These are phyloP conservation scores for Dispira simplex DNA, from an alignment of 192 early-diverging fungal genomes.

Conservation along the genomic window DNA sequence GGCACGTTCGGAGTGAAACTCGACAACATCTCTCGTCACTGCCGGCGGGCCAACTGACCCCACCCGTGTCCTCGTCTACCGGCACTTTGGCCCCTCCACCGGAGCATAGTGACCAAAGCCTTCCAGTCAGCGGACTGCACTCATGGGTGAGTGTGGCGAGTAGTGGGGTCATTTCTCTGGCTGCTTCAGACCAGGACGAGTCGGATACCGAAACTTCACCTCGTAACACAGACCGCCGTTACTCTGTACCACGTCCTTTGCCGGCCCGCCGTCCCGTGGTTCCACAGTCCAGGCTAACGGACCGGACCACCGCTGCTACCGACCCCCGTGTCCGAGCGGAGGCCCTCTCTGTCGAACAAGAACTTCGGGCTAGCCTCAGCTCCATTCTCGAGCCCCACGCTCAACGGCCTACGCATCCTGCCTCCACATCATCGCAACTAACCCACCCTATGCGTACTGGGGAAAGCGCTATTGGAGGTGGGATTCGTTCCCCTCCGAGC, in stretches of 20 bases:
- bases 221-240: too few species aligned
- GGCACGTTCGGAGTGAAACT: too few species aligned
- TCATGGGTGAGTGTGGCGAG: constrained; percentile 7
- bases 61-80: too few species aligned
- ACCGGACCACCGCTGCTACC: too few species aligned
- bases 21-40: too few species aligned
- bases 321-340: too few species aligned
- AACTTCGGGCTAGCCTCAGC: not conserved
- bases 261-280: too few species aligned
- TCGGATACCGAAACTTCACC: not conserved
- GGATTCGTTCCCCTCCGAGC: not conserved
- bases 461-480: not conserved
- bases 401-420: not conserved
- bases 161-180: constrained; percentile 3
- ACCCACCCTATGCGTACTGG: not conserved
- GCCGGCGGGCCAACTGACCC: too few species aligned
- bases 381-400: not conserved
- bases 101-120: not conserved
- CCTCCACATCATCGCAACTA: not conserved
- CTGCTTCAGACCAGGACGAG: not conserved
- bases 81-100: too few species aligned
- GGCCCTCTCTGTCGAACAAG: not conserved
- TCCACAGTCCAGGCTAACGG: too few species aligned
- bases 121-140: not conserved
- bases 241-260: too few species aligned